Conservation (phyloP, 2,329 filamentous ascomycete species). For the Colletotrichum sp. region DNA sequence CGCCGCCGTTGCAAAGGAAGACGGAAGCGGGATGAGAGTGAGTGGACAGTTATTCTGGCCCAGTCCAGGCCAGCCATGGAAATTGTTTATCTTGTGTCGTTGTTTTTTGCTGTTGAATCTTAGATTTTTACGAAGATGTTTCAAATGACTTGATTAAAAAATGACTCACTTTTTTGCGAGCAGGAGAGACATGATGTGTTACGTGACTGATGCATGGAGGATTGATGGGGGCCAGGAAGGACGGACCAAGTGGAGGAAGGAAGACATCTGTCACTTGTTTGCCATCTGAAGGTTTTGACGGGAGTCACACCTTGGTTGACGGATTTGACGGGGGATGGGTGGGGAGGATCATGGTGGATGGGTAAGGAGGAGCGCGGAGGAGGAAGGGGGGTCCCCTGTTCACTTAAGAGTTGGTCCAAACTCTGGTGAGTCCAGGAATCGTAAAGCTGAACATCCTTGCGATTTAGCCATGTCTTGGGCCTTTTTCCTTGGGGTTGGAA, state of each 20-base stretch:
- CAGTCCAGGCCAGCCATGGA: not conserved
- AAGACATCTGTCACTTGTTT: not conserved
- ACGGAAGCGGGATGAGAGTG: not conserved
- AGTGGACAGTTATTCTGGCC: not conserved
- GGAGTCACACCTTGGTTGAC: not conserved
- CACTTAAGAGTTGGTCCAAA: not conserved
- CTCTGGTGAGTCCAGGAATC: not conserved
- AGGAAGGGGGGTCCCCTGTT: not conserved
- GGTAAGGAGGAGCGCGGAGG: not conserved
- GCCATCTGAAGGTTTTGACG: conserved; percentile 12
- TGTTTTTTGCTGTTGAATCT: not conserved
- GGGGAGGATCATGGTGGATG: not conserved
- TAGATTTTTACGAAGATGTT: not conserved
- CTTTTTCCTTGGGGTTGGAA: not conserved
- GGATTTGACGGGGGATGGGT: not conserved
- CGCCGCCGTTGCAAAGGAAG: not conserved
- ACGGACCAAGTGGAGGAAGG: not conserved
- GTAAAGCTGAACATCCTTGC: not conserved
- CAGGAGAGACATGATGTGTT: not conserved
- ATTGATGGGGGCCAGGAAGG: not conserved
- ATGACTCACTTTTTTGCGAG: not conserved
- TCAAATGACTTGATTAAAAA: not conserved
- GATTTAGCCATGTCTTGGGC: not conserved
- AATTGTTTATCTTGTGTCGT: not conserved
- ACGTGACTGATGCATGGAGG: not conserved